Percentiles rank a stretch among this genome's conserved stretches.
Evolutionary conservation across 352 stramenopile genomes (phyloP).

Genomic region (Phytophthora pinifolia): DNA sequence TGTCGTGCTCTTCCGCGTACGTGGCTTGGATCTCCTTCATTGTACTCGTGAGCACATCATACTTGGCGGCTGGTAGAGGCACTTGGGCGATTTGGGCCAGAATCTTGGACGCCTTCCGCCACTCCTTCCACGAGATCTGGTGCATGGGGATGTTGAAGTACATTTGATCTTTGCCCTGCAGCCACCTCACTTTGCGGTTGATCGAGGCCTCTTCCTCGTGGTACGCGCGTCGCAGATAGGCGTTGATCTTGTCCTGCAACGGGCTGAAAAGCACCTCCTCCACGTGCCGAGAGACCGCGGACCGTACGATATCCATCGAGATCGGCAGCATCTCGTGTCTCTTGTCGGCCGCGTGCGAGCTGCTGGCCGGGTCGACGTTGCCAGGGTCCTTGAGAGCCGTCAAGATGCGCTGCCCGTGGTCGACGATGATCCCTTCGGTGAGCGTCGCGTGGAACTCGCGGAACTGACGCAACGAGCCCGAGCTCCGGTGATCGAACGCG

Average conservation of each 20-base stretch:
- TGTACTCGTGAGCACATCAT: slow-evolving; percentile 72
- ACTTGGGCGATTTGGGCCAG: slow-evolving; percentile 60
- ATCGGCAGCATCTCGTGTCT: slow-evolving; percentile 34
- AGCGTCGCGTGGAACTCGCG: slow-evolving; percentile 64
- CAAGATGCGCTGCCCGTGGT: slow-evolving; percentile 67
- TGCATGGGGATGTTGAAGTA: slow-evolving; percentile 88
- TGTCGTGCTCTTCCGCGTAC: slow-evolving; percentile 74
- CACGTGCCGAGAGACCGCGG: slow-evolving; percentile 72
- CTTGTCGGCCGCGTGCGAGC: slow-evolving; percentile 17
- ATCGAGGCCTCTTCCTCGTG: slow-evolving; percentile 77
- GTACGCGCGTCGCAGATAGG: slow-evolving; percentile 57
- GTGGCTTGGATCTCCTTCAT: slow-evolving; percentile 78
- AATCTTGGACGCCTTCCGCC: slow-evolving; percentile 71
- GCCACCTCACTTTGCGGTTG: slow-evolving; percentile 86
- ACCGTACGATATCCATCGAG: slow-evolving; percentile 53
- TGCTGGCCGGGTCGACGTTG: slow-evolving; percentile 22
- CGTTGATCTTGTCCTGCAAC: slow-evolving; percentile 62
- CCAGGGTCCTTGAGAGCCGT: slow-evolving; percentile 49
- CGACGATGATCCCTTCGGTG: slow-evolving; percentile 62
- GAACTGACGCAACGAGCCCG: slow-evolving; percentile 49
- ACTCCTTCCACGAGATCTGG: slow-evolving; percentile 86
- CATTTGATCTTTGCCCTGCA: slow-evolving; percentile 90
- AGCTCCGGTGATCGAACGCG: slow-evolving; percentile 51
- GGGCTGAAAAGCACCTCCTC: slow-evolving; percentile 80
- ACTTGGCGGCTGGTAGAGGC: slow-evolving; percentile 69